Conservation (phyloP, 2,329 filamentous ascomycete genomes). For the Penicillium brasilianum region DNA sequence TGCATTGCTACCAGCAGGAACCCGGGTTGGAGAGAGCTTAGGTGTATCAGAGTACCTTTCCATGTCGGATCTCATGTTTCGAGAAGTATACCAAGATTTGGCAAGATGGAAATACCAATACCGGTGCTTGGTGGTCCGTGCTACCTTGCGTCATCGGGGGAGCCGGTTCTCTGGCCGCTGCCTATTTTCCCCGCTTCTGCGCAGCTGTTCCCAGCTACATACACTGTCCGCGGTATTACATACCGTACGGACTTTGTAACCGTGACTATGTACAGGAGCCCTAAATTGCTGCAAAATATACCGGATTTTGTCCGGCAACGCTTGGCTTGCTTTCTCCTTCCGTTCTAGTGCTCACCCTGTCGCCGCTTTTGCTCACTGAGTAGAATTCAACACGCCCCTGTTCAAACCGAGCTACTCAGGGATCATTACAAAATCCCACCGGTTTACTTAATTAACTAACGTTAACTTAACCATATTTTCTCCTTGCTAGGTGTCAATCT, state of each 20-base stretch:
- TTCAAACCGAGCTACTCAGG: no score
- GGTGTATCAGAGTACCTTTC: background rate
- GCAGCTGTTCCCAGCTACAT: background rate
- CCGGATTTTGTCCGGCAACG: no score
- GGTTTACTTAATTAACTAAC: no score
- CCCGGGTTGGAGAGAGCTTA: background rate
- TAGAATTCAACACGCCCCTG: no score
- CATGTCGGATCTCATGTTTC: background rate
- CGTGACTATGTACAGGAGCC: background rate
- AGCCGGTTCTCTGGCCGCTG: background rate
- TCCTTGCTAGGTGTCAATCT: no score
- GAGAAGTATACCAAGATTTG: background rate
- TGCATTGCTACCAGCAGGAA: slow-evolving; percentile 40
- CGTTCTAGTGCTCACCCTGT: no score
- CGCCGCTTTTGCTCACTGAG: no score
- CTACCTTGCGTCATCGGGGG: background rate
- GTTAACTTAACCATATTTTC: no score
- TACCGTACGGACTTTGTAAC: background rate
- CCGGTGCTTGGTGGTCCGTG: slow-evolving; percentile 3
- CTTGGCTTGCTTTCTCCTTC: no score
- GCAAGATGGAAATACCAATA: slow-evolving; percentile 3
- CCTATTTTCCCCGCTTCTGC: background rate
- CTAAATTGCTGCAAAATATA: background rate
- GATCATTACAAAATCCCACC: no score
- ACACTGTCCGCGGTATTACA: background rate